Conservation (phyloP, 805 yeast species). For the Saccharomycopsis olivae region DNA sequence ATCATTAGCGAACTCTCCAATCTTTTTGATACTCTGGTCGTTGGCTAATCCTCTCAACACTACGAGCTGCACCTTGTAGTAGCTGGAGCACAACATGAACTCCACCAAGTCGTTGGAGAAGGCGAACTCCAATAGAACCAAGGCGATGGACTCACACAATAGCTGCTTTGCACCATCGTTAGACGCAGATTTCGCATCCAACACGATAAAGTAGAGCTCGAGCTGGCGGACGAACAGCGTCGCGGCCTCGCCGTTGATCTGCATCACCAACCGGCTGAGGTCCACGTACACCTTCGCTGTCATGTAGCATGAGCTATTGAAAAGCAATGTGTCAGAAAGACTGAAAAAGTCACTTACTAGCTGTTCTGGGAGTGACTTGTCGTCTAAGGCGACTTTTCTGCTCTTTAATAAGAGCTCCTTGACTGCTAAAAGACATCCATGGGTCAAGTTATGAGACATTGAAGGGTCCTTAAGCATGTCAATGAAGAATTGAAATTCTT, state of each 20-base stretch:
- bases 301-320: constrained; percentile 23
- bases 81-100: too few relatives aligned
- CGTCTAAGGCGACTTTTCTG: constrained; percentile 2
- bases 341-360: constrained; percentile 9
- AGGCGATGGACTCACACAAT: constrained; percentile 27
- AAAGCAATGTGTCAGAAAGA: constrained; percentile 16
- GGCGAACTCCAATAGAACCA: constrained; percentile 26
- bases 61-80: too few relatives aligned
- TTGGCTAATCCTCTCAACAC: too few relatives aligned
- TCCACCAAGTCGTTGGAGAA: too few relatives aligned
- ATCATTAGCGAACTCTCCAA: too few relatives aligned
- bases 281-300: constrained; percentile 28
- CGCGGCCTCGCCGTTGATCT: too few relatives aligned
- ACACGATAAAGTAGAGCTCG: too few relatives aligned
- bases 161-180: constrained; percentile 44
- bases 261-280: too few relatives aligned
- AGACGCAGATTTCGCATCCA: too few relatives aligned
- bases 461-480: constrained; percentile 18
- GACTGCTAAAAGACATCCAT: constrained; percentile 49
- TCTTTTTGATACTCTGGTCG: too few relatives aligned
- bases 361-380: constrained; percentile 9
- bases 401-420: constrained; percentile 24
- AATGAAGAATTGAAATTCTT: constrained; percentile 23
- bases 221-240: too few relatives aligned
- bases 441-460: constrained; percentile 33